Evolutionary conservation across 1,284 basidiomycete species (phyloP), one percentile per base, ranked within the genome.

Genomic region (Tylopilus orsonianus): DNA sequence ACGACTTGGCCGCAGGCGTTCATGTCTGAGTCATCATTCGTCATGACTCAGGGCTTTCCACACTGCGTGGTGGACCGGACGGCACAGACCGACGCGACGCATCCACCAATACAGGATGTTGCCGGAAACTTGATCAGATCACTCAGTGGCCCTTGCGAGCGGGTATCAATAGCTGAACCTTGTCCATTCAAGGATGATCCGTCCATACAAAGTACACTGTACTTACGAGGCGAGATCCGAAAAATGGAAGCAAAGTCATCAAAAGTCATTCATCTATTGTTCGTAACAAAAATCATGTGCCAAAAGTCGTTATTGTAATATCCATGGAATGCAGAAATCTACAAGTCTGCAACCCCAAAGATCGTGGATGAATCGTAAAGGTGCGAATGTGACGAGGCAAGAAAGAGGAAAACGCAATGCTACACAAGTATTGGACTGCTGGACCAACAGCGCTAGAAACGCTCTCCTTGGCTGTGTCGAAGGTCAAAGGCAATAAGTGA

Each of bases 401-500:
- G 40, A 62, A 54, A 36, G 33, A 44, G 37, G 54, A 49, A 61
- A 60, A 57, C 52, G 53, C 59, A 64, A 68, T 67, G 63, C 63
- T 65, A 65, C 63, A 68, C 34, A 49, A 64, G 35, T 44, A 58
- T 49, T 34, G 41, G 46, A 51, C 54, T 56, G 59, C 62, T 61
- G 53, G 56, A 61, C 66, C 65, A 57, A 62, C 57, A 65, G 55
- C 63, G 44, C 46, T 38, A 41, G 51, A 55, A 53, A 52, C 46
- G 55, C 65, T 54, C 66, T 59, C 63, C 62, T 65, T 53, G 54
- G 53, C 58, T 41, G 9, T 42, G 37, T 44, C 33, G 54, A 65
- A 57, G 49, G 53, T 61, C 56, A 64, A 65, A 66, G 55, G 27
- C 39, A 54, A 65, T 67, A 65, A 65, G 66, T 65, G 51, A 61